A percentile compares a stretch with the other conserved stretches of the same genome.
These are phyloP conservation scores for Cryptosporidium sp. DNA, from an alignment of 169 alveolate genomes.

Conservation along the genomic window DNA sequence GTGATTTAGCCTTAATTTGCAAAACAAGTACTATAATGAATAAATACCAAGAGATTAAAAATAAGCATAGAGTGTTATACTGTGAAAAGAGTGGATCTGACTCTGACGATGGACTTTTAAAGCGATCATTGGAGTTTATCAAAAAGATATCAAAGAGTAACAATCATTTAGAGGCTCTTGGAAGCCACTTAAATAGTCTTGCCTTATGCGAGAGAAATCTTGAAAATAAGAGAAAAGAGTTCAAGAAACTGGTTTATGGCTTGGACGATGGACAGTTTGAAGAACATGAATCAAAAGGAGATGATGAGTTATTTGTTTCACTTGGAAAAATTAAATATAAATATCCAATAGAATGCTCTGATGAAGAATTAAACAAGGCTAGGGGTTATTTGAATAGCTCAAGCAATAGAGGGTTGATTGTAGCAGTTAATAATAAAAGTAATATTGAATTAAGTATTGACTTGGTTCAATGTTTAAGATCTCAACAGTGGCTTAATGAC, in stretches of 20 bases:
- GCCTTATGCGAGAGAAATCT: slow-evolving; percentile 53
- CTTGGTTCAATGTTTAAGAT: slow-evolving; percentile 75
- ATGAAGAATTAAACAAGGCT: slow-evolving; percentile 22
- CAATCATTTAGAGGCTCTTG: slow-evolving; percentile 40
- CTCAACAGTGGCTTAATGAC: slow-evolving; percentile 89
- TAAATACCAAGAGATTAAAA: slow-evolving; percentile 1
- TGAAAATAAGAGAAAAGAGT: slow-evolving; percentile 35
- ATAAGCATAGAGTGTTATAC: slow-evolving; percentile 13
- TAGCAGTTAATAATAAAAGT: slow-evolving; percentile 35
- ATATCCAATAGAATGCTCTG: slow-evolving; percentile 30
- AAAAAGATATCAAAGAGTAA: slow-evolving; percentile 14
- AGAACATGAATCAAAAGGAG: not conserved
- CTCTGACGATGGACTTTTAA: not conserved
- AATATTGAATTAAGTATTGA: slow-evolving; percentile 21
- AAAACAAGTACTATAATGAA: not conserved
- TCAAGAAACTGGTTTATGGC: slow-evolving; percentile 58
- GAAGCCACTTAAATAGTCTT: slow-evolving; percentile 51
- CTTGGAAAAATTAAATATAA: not conserved
- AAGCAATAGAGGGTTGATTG: not conserved
- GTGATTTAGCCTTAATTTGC: not conserved
- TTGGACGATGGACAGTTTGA: slow-evolving; percentile 1
- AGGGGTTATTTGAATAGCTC: not conserved
- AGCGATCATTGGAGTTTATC: slow-evolving; percentile 34
- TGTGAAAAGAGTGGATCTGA: slow-evolving; percentile 5
- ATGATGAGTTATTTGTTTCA: not conserved